These are phyloP conservation scores for Thelonectria discophora DNA, from an alignment of 2,329 filamentous ascomycete genomes.

Conservation along the genomic window DNA sequence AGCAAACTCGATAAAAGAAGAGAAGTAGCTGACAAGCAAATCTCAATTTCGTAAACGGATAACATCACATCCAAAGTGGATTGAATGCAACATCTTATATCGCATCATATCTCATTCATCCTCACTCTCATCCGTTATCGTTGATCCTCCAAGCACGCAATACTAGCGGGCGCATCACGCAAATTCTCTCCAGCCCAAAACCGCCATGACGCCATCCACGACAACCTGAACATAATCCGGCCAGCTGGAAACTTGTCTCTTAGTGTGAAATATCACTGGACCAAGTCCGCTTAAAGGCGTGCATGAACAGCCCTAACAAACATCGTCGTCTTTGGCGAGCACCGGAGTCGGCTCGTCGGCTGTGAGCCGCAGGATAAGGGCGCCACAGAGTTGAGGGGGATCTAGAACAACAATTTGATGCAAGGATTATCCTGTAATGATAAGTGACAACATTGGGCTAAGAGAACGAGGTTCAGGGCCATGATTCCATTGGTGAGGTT, in stretches of 20 bases:
- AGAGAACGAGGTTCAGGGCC: not conserved
- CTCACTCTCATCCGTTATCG: not conserved
- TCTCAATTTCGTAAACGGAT: too few relatives aligned
- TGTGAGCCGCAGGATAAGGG: not conserved
- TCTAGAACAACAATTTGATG: not conserved
- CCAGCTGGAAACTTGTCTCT: slow-evolving; percentile 1
- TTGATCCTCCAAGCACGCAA: slow-evolving; percentile 21
- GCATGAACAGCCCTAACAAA: not conserved
- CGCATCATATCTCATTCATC: not conserved
- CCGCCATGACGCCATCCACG: slow-evolving; percentile 18
- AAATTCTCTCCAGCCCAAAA: slow-evolving; percentile 16
- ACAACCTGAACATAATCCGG: slow-evolving; percentile 7
- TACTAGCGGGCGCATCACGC: slow-evolving; percentile 13
- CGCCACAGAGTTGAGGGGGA: not conserved
- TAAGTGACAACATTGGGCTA: not conserved
- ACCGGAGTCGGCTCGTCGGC: not conserved
- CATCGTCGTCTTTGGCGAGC: not conserved
- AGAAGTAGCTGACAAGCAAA: too few relatives aligned
- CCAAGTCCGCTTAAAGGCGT: not conserved
- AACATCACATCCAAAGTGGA: not conserved
- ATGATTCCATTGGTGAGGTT: not conserved
- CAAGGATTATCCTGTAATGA: not conserved
- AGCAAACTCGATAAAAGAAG: too few relatives aligned
- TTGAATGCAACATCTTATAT: not conserved
- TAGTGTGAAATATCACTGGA: slow-evolving; percentile 2